Evolutionary conservation across 345 rosid species (phyloP).

Genomic region (Eucalyptus guilfoylei): DNA sequence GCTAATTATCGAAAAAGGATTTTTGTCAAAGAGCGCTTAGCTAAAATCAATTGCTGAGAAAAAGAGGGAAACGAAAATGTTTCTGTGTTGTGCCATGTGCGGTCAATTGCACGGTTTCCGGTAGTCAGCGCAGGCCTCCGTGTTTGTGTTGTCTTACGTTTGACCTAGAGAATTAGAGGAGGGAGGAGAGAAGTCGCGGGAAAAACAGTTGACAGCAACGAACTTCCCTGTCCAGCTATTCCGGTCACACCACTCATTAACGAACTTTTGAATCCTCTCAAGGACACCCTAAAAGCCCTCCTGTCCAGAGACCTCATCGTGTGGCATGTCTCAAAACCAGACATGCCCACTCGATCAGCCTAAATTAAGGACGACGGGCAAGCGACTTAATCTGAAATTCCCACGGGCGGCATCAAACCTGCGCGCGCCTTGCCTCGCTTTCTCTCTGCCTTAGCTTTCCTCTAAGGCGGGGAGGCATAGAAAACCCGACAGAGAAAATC

Average conservation of each 20-base stretch:
- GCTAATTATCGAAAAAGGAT: neutral
- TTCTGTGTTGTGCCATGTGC: neutral
- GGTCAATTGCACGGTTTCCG: neutral
- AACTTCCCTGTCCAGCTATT: neutral
- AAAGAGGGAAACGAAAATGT: neutral
- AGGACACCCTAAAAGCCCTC: slow-evolving; percentile 9
- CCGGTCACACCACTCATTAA: neutral
- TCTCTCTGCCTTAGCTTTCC: slow-evolving; percentile 7
- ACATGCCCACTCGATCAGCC: neutral
- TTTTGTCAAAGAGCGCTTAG: neutral
- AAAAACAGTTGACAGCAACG: slow-evolving; percentile 10
- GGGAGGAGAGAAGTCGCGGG: slow-evolving; percentile 2
- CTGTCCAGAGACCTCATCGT: slow-evolving; percentile 30
- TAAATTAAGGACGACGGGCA: neutral
- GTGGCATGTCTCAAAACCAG: neutral
- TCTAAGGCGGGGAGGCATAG: neutral
- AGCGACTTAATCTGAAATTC: neutral
- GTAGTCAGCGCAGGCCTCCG: neutral
- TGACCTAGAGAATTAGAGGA: neutral
- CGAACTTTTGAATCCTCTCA: slow-evolving; percentile 8
- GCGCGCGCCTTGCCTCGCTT: neutral
- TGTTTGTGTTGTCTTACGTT: neutral
- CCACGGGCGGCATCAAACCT: neutral
- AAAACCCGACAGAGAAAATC: neutral
- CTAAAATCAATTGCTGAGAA: neutral